Evolutionary conservation across 1,284 basidiomycete genomes (phyloP), one percentile per base, ranked within the genome.

Genomic region (Pseudozyma tsukubaensis): DNA sequence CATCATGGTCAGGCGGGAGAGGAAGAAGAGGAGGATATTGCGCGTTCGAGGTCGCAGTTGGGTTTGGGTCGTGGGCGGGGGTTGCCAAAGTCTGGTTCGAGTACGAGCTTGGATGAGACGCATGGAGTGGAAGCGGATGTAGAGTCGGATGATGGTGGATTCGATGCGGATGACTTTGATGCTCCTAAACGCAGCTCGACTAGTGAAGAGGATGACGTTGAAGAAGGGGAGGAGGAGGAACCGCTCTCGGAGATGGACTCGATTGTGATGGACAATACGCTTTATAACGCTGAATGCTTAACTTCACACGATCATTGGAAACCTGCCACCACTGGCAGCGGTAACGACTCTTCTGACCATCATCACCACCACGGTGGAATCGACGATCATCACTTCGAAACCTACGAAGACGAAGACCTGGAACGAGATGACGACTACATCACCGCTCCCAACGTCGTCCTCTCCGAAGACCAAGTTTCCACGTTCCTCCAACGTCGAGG

Each of bases 271-370:
- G 78, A 80, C 68, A 80, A 81, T 45, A 81, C 80, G 0, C 56
- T 81, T n/a, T 80, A 65, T 59, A 81, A 81, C 35, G 80, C 80
- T 18, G 78, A 73, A 12, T 80, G 68, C 32, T 64, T 81, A 50
- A 79, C 76, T 14, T 54, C 77, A 6, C 78, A 79, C 51, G 54
- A 76, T 39, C 74, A 76, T 18, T 81, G 79, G 79, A 55, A 45
- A 44, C 16, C 32, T 12, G 64, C 50, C 4, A 21, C 55, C 36
- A 61, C 24, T 3, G 24, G 24, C 6, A 29, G 24, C 24, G 24
- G 24, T 29, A 29, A 29, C 3, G 24, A 29, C 24, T 29, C 24
- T 3, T 3, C 24, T 29, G 24, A 29, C 6, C 24, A 29, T 29
- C 24, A 29, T 29, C 24, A 29, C 24, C 24, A 29, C 24, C 24